Base-by-base conservation (phyloP, 148 eudicot genomes). In the Fagopyrum homotropicum region DNA sequence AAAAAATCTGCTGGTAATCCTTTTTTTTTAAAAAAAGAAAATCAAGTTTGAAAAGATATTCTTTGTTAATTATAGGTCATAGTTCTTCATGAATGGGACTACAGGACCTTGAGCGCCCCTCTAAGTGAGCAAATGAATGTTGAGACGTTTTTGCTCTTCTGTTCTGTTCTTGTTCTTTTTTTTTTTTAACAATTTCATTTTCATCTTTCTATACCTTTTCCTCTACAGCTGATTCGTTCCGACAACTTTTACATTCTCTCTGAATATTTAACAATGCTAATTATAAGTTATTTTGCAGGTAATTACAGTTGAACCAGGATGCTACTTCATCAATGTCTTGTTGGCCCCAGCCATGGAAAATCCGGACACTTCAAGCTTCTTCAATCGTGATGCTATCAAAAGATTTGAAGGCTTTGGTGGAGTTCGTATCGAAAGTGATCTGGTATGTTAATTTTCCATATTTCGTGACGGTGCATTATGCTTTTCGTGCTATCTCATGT, bases 291-390 rank as follows among this genome's bases (percentile, higher is more conserved):
- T 66, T 75, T 69, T 86, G 76, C 86, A 95, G 98, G 98, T 95
- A 59, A 86, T 95, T 17, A 95, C 98, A 0, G 98, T 95, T 61
- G 98, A 95, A 78, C 98, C 98, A 73, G 98, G 98, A 74, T 95
- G 98, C 83, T 95, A 95, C 77, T 95, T 95, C 89, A 95, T 95
- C 73, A 86, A 85, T 75, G 92, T 97, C 74, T 81, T 95, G 78
- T 78, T 95, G 73, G 75, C 50, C 79, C 98, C 96, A 19, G 98
- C 98, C 44, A 89, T 90, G 92, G 86, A 84, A 79, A 88, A 76
- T 78, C 49, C 89, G 30, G 79, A 79, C 63, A 85, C 96, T 77
- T 86, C 98, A 73, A 85, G 77, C 75, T 95, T 90, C 79, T 92
- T 95, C 83, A 83, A 85, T 75, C 64, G 54, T 68, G 88, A 87